These are phyloP conservation scores for Fusarium veterinarium DNA, from an alignment of 2,329 filamentous ascomycete genomes.

Conservation along the genomic window DNA sequence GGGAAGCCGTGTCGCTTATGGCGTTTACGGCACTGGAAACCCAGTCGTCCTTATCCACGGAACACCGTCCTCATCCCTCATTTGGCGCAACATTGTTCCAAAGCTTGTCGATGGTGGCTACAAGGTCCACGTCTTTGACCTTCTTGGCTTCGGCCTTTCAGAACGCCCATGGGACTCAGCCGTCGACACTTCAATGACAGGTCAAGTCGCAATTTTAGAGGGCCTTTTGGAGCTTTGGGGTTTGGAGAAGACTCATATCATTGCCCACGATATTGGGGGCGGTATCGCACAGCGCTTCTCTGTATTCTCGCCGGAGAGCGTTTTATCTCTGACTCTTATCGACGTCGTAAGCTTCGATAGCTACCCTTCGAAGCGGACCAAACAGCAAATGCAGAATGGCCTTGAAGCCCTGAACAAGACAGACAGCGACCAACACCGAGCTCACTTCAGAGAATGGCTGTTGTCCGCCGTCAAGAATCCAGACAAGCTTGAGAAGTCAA, in stretches of 20 bases:
- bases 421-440: constrained; percentile 32
- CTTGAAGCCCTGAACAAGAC: constrained; percentile 45
- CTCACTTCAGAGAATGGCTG: constrained; percentile 46
- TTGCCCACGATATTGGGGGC: constrained; percentile 49
- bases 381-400: constrained; percentile 46
- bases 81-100: constrained; percentile 48
- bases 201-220: constrained; percentile 47
- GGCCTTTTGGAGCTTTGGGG: constrained; percentile 44
- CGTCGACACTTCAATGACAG: constrained; percentile 49
- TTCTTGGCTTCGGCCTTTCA: constrained; percentile 49
- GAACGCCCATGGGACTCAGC: constrained; percentile 46
- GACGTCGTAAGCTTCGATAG: constrained; percentile 50
- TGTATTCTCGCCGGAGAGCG: constrained; percentile 35
- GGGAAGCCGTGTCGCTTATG: constrained; percentile 45
- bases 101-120: constrained; percentile 37
- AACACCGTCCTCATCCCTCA: constrained; percentile 50
- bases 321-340: constrained; percentile 46
- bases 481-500: constrained; percentile 30
- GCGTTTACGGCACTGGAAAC: constrained; percentile 41
- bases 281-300: constrained; percentile 47
- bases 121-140: constrained; percentile 47
- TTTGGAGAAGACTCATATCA: constrained; percentile 41
- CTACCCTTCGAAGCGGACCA: constrained; percentile 48
- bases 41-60: constrained; percentile 49
- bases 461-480: constrained; percentile 39